Evolutionary conservation across 2,329 filamentous ascomycete genomes (phyloP), one percentile per base, ranked within the genome.

Genomic region (Exutisphaerella laricina): DNA sequence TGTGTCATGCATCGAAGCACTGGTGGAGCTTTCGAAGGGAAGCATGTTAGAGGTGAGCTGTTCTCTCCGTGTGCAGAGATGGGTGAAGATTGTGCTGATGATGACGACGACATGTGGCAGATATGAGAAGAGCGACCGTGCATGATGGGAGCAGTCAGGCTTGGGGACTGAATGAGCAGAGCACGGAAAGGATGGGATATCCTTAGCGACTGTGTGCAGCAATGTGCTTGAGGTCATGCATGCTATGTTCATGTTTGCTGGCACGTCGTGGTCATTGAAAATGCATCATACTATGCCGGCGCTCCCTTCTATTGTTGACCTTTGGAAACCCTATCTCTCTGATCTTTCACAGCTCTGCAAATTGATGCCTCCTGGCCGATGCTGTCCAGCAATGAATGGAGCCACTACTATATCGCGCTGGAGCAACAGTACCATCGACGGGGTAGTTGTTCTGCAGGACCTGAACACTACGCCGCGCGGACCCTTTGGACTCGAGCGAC

Each of bases 61-160:
- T n/a, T 18, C 4, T 36, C 6, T 23, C 14, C 9, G 16, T 29
- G 9, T 34, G 18, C 7, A 20, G 3, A 12, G 13, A 9, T 14
- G 29, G 13, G n/a, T n/a, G n/a, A 10, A n/a, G 8, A 21, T 9
- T 4, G 17, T 33, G 16, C 18, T 38, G 41, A 43, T 29, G 4
- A 9, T 17, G 53, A 63, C 57, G n/a, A n/a, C n/a, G n/a, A n/a
- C n/a, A n/a, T n/a, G n/a, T n/a, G 45, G 62, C 75, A 28, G 77
- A 80, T 57, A 67, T 80, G 69, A 61, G 78, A 34, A 63, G 78
- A 46, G 72, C 74, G 4, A 79, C 75, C 1, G 75, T 79, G 1
- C 71, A 78, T 55, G 76, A 72, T 57, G 58, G 57, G 10, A 69
- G 67, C 45, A 45, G 41, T 8, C 55, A 58, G 14, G 68, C 66